phyloP scores from a whole-genome alignment of 1,284 basidiomycete species.

The Cutaneotrichosporon sp. region DNA sequence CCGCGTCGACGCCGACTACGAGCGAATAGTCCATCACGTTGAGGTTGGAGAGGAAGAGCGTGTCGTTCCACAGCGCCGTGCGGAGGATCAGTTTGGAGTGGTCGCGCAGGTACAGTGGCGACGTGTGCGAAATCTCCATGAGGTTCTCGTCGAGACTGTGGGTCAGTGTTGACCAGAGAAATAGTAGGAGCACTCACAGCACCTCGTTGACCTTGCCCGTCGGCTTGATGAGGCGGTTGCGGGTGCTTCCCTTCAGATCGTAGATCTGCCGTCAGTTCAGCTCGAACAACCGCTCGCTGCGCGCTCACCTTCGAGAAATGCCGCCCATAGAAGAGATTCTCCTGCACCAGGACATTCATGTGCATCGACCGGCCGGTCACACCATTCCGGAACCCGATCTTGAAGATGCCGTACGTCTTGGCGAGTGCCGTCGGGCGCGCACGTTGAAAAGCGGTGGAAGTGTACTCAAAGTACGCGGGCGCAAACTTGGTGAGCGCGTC shows the following conservation, averaged over 20 bases:
- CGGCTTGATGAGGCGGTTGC: conserved; percentile 84
- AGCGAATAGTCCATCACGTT: conserved; percentile 99
- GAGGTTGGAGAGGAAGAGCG: conserved; percentile 78
- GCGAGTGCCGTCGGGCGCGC: conserved; percentile 91
- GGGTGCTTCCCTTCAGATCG: conserved; percentile 87
- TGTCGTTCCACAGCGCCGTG: conserved; percentile 88
- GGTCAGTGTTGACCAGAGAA: background rate
- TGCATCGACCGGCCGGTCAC: conserved; percentile 72
- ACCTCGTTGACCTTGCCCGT: conserved; percentile 91
- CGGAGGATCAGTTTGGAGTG: conserved; percentile 89
- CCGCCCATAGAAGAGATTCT: conserved; percentile 92
- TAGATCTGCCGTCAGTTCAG: conserved; percentile 61
- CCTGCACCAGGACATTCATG: conserved; percentile 96
- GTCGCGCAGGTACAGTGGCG: conserved; percentile 90
- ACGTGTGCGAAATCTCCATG: conserved; percentile 46
- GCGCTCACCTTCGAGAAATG: conserved; percentile 76
- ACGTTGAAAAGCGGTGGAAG: conserved; percentile 66
- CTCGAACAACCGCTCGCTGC: conserved; percentile 1
- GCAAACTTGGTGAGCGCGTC: conserved; percentile 96
- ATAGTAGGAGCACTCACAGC: conserved; percentile 49
- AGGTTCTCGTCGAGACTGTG: conserved; percentile 47
- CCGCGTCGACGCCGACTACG: conserved; percentile 84
- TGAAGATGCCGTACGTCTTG: conserved; percentile 97
- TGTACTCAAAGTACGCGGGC: conserved; percentile 96
- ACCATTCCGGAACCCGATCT: conserved; percentile 84